A percentile compares a stretch with the other conserved stretches of the same genome.
These are phyloP conservation scores for Hypoxylon trugodes DNA, from an alignment of 495 filamentous ascomycete species.

Conservation along the genomic window DNA sequence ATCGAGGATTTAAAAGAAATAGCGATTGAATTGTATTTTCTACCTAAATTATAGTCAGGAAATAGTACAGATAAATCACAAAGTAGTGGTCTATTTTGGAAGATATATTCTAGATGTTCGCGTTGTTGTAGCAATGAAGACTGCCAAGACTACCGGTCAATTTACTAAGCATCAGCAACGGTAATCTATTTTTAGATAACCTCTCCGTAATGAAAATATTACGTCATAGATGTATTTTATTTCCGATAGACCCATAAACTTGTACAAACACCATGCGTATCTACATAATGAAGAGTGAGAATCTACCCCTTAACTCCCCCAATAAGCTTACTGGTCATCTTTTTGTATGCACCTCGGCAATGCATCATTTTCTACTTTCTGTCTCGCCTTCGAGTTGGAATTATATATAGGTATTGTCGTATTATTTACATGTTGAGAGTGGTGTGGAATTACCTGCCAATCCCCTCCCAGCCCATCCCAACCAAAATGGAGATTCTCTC, in stretches of 20 bases:
- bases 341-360: neutral
- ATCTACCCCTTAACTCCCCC: too few relatives aligned
- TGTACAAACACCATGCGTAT: neutral
- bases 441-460: neutral
- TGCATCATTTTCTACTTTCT: neutral
- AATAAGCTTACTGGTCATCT: too few relatives aligned
- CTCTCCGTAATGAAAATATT: constrained; percentile 6
- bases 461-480: neutral
- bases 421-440: neutral
- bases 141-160: constrained; percentile 23
- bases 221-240: neutral
- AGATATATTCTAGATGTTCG: constrained; percentile 1
- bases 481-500: constrained; percentile 1
- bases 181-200: constrained; percentile 29
- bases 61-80: too few relatives aligned
- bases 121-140: constrained; percentile 20
- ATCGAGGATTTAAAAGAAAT: too few relatives aligned
- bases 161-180: constrained; percentile 31
- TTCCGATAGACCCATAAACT: neutral
- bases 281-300: too few relatives aligned
- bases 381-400: neutral
- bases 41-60: too few relatives aligned
- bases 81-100: too few relatives aligned
- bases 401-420: neutral
- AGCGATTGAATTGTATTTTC: too few relatives aligned